A percentile compares a stretch with the other conserved stretches of the same genome.
Evolutionary conservation across 257 asterid species (phyloP).

Genomic region (Solanum peruvianum): DNA sequence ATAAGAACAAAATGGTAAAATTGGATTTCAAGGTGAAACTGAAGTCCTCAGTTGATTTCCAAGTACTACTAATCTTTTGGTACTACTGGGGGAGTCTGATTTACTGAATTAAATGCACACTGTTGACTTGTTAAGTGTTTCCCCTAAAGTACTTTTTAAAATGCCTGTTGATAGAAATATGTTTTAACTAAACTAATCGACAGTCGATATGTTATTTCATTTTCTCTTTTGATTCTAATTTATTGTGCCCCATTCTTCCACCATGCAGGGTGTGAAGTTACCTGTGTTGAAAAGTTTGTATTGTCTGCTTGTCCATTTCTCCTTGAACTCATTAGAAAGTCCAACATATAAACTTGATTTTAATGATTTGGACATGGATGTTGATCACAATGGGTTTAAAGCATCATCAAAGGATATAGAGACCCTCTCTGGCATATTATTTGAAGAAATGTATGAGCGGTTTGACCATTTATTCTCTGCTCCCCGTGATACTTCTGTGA

Average conservation of each 20-base stretch:
- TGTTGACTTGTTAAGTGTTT: not conserved
- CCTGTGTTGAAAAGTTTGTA: constrained; percentile 43
- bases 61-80: not conserved
- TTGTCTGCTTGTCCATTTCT: constrained; percentile 30
- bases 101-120: not conserved
- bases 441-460: constrained; percentile 34
- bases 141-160: not conserved
- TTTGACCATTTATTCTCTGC: constrained; percentile 31
- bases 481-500: constrained; percentile 10
- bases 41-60: not conserved
- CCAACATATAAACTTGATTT: constrained; percentile 8
- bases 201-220: not conserved
- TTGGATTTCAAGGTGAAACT: not conserved
- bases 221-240: not conserved
- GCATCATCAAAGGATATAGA: constrained; percentile 23
- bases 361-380: constrained; percentile 17
- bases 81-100: not conserved
- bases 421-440: constrained; percentile 37
- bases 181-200: not conserved
- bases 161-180: not conserved
- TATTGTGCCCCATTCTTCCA: not conserved
- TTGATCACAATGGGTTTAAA: constrained; percentile 17
- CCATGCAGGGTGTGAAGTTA: constrained; percentile 43
- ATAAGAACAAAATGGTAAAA: not conserved
- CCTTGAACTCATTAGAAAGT: constrained; percentile 23